A percentile compares a stretch with the other conserved stretches of the same genome.
Evolutionary conservation across 2,329 filamentous ascomycete species (phyloP).

Genomic region (Coniochaeta sp.): DNA sequence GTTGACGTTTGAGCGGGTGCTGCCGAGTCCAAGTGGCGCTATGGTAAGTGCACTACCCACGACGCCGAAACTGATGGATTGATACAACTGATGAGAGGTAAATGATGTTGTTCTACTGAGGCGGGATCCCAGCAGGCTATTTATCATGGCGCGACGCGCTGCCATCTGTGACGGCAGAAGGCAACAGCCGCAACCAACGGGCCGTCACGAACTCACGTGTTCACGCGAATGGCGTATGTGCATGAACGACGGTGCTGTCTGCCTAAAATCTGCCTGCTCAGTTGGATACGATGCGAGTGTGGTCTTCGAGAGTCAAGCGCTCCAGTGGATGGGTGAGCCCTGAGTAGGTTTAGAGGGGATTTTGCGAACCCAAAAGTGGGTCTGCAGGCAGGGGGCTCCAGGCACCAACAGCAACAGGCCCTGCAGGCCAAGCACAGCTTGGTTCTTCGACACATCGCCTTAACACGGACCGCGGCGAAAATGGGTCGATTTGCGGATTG

Average conservation of each 20-base stretch:
- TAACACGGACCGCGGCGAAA: too few species aligned
- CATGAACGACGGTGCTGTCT: background rate
- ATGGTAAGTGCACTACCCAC: too few species aligned
- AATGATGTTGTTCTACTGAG: background rate
- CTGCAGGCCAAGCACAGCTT: too few species aligned
- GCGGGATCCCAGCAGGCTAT: background rate
- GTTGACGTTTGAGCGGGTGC: background rate
- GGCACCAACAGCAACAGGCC: background rate
- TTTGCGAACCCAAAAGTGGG: background rate
- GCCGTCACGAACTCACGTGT: background rate
- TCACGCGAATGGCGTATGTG: background rate
- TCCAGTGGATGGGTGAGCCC: background rate
- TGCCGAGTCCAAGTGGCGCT: background rate
- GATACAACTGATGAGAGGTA: background rate
- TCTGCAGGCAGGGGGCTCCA: background rate
- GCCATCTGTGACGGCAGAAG: background rate
- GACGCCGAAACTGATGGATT: background rate
- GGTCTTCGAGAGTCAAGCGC: background rate
- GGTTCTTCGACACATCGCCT: too few species aligned
- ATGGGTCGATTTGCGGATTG: too few species aligned
- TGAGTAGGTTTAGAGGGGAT: background rate
- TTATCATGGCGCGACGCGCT: background rate
- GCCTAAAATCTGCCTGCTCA: background rate
- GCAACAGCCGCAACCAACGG: background rate
- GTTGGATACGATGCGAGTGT: background rate